Base-by-base conservation (phyloP, 2,329 filamentous ascomycete genomes). In the Aspergillus texensis region DNA sequence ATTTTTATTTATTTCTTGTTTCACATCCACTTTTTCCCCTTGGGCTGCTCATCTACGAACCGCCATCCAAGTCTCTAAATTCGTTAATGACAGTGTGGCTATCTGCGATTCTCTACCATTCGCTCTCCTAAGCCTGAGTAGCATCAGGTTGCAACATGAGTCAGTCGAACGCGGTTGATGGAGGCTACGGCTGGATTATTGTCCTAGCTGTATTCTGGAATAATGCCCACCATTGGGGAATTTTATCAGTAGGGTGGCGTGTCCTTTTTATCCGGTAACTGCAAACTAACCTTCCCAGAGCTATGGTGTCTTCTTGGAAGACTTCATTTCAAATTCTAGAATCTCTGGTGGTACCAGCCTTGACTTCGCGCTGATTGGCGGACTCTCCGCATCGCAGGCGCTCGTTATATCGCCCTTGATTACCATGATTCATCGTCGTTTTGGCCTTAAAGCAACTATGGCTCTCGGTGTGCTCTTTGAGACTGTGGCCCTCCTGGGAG, bases 141-240 rank as follows among this genome's bases (percentile, higher is more conserved):
- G 4, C 10, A 5, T 46, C 43, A 12, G 14, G 43, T 12, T 24
- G 10, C n/a, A 46, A 24, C 21, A 46, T 46, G 43, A 2, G 16
- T 12, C 12, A 28, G 1, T 21, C 53, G 21, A 32, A 14, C 26
- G 2, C 53, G 2, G 21, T 36, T 24, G 53, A 55, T 39, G 53
- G 53, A 55, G 53, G 53, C 1, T 61, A 56, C 21, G 58, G 19
- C 14, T 61, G 41, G 58, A n/a, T 56, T 4, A 50, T 61, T 26
- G 52, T 57, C 4, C 12, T 50, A 0, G 58, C 52, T 12, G 58
- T 61, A 36, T 56, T 61, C 50, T 61, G 58, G 58, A 61, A 55
- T 9, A 61, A 61, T 50, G 52, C 36, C 34, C 58, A 61, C 50
- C 50, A 48, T 12, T 61, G 41, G 58, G 58, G 58, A 12, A 56